A percentile compares a stretch with the other conserved stretches of the same genome.
phyloP scores from a whole-genome alignment of 345 rosid species.

The Arabidopsis arenosa region DNA sequence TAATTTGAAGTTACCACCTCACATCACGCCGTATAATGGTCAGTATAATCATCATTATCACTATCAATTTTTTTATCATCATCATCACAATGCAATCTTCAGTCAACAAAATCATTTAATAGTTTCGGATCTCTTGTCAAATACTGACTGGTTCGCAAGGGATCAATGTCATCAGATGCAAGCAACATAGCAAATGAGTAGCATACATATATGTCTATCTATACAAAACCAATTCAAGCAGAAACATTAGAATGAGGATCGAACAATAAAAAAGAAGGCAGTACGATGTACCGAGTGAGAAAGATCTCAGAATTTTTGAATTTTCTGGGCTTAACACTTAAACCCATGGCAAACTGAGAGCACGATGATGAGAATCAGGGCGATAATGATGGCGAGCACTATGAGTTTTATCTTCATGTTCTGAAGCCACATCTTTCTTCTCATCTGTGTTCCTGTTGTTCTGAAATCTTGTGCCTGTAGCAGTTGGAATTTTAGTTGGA shows the following conservation, averaged over 20 bases:
- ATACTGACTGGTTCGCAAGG: slow-evolving; percentile 21
- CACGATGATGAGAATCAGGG: slow-evolving; percentile 72
- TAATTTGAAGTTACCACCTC: neutral
- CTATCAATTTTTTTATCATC: slow-evolving; percentile 5
- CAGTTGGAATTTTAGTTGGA: slow-evolving; percentile 21
- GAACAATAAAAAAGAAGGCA: slow-evolving; percentile 36
- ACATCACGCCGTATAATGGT: neutral
- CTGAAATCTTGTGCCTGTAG: slow-evolving; percentile 95
- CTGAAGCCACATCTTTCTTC: slow-evolving; percentile 95
- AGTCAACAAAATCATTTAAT: slow-evolving; percentile 39
- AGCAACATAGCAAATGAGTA: slow-evolving; percentile 34
- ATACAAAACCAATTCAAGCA: slow-evolving; percentile 49
- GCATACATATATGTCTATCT: slow-evolving; percentile 49
- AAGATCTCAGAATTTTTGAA: slow-evolving; percentile 33
- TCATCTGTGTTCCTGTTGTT: slow-evolving; percentile 89
- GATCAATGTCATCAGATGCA: slow-evolving; percentile 41
- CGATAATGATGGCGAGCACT: slow-evolving; percentile 71
- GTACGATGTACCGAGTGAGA: slow-evolving; percentile 38
- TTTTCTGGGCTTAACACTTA: slow-evolving; percentile 52
- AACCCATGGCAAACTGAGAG: slow-evolving; percentile 90
- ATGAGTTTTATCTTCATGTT: slow-evolving; percentile 98
- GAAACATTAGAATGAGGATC: slow-evolving; percentile 41
- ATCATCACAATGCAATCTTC: slow-evolving; percentile 15
- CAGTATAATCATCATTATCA: neutral
- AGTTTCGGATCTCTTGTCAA: slow-evolving; percentile 34